Evolutionary conservation across 495 filamentous ascomycete genomes (phyloP), one percentile per base, ranked within the genome.

Genomic region (Penicillium goetzii): DNA sequence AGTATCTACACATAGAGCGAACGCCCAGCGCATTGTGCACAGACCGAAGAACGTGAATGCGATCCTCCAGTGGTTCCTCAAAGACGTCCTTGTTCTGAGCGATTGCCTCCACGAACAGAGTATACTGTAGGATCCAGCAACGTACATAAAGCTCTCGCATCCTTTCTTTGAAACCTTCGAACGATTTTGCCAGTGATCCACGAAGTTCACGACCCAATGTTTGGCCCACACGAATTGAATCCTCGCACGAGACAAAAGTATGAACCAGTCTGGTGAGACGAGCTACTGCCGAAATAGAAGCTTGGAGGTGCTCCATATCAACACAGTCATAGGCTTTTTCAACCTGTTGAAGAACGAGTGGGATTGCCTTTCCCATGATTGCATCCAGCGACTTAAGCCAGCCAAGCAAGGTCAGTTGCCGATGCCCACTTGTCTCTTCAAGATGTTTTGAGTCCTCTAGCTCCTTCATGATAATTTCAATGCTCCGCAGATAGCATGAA

Each of bases 101-200:
- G 40, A 92, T 88, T 17, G 85, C 89, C 67, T 93, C 89, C 64
- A 90, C 89, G 17, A 97, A 68, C 56, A 97, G 80, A 0, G 85
- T 84, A 72, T 89, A 90, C 59, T 90, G 85, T 33, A 97, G 75
- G 11, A 89, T 89, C 93, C 95, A 98, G 30, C 87, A 87, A 45
- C 91, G 87, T 8, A 98, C 88, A 64, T 97, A 90, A 84, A 96
- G 91, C 61, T 97, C 93, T 38, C 92, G 86, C 43, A 97, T 84
- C 70, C 88, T 92, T 26, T 84, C 86, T 52, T 88, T 83, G 62
- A 92, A 89, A 14, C 77, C 79, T 56, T 84, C 80, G 0, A 81
- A 72, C 21, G 75, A 82, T 61, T 75, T 80, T 8, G 78, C 79
- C 15, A 83, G 68, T 34, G 70, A 71, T 58, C 69, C 78, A 34